Percentiles rank a stretch among this genome's conserved stretches.
phyloP scores from a whole-genome alignment of 208 protist genomes.

The Leishmania martiniquensis region DNA sequence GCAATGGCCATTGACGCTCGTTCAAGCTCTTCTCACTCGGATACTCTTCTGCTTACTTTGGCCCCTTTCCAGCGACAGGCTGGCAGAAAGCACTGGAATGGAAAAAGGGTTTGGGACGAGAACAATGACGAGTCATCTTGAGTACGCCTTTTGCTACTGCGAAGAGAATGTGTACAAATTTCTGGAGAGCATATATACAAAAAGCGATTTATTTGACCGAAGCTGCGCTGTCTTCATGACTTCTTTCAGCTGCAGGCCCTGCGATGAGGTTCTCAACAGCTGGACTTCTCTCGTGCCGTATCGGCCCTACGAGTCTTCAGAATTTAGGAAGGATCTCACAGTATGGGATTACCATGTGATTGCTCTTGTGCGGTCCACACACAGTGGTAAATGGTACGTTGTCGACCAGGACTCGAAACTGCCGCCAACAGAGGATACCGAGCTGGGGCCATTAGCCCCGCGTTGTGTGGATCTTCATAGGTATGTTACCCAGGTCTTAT shows the following conservation, averaged over 20 bases:
- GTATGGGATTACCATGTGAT: conserved; percentile 56
- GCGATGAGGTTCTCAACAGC: conserved; percentile 16
- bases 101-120: not conserved
- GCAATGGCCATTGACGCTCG: not conserved
- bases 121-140: conserved; percentile 10
- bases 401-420: conserved; percentile 41
- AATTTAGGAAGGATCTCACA: conserved; percentile 17
- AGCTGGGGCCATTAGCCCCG: conserved; percentile 6
- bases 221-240: conserved; percentile 41
- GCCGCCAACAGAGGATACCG: conserved; percentile 5
- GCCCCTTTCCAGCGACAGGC: not conserved
- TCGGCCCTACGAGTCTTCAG: conserved; percentile 10
- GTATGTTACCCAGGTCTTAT: conserved; percentile 28
- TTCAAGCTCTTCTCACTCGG: not conserved
- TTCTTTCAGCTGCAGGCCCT: conserved; percentile 20
- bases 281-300: conserved; percentile 47
- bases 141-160: conserved; percentile 39
- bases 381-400: conserved; percentile 22
- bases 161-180: conserved; percentile 47
- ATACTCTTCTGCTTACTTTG: not conserved
- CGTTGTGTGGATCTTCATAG: conserved; percentile 30
- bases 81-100: not conserved
- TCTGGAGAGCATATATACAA: conserved; percentile 10
- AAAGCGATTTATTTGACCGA: conserved; percentile 26
- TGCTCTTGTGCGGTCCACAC: conserved; percentile 12